These are phyloP conservation scores for Calophaca sinica DNA, from an alignment of 306 rosid genomes.

Conservation along the genomic window DNA sequence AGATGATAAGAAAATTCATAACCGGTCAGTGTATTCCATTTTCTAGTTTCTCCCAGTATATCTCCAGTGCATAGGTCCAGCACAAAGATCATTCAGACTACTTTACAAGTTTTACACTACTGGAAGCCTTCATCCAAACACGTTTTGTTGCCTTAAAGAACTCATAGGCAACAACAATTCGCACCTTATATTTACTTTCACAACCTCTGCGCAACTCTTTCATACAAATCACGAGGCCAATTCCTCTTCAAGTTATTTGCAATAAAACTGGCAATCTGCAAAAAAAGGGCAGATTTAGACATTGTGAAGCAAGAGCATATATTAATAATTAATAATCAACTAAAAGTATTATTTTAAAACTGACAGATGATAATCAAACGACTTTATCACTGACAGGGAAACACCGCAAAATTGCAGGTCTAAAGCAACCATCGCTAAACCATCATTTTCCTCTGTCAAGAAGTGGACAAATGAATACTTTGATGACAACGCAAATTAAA, in stretches of 20 bases:
- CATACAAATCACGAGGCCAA: slow-evolving; percentile 95
- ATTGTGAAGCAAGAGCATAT: slow-evolving; percentile 24
- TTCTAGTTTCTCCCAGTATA: slow-evolving; percentile 1
- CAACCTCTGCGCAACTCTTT: slow-evolving; percentile 88
- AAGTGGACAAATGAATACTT: slow-evolving; percentile 20
- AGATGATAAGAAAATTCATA: slow-evolving; percentile 13
- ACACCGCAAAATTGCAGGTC: slow-evolving; percentile 15
- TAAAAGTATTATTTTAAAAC: not conserved
- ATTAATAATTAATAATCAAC: not conserved
- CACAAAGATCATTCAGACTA: slow-evolving; percentile 23
- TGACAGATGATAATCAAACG: slow-evolving; percentile 1
- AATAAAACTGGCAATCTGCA: slow-evolving; percentile 90
- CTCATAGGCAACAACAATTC: slow-evolving; percentile 32
- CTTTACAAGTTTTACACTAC: slow-evolving; percentile 45
- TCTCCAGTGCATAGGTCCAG: slow-evolving; percentile 6
- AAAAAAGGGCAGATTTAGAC: slow-evolving; percentile 16
- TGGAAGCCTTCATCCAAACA: slow-evolving; percentile 27
- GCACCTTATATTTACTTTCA: slow-evolving; percentile 50
- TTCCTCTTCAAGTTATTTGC: slow-evolving; percentile 86
- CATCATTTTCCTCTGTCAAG: slow-evolving; percentile 4
- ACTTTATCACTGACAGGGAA: slow-evolving; percentile 10
- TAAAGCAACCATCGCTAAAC: not conserved
- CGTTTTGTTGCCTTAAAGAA: slow-evolving; percentile 20
- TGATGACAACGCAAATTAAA: slow-evolving; percentile 5
- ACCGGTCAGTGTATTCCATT: slow-evolving; percentile 14